Conservation (phyloP, 345 rosid genomes). For the Hibiscus mutabilis region DNA sequence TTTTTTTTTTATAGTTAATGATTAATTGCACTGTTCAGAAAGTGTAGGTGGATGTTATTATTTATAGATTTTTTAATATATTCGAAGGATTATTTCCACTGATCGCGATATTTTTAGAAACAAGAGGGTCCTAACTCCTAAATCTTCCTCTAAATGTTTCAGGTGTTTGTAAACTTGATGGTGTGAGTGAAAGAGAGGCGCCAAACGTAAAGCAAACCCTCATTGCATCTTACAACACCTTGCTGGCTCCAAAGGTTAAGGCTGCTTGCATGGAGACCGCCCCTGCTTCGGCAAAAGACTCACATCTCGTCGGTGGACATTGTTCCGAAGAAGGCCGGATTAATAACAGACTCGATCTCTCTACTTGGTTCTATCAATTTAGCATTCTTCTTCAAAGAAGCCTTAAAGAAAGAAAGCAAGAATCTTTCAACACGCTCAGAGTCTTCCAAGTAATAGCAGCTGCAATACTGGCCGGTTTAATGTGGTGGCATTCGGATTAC, state of each 20-base stretch:
- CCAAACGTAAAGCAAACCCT: conserved; percentile 47
- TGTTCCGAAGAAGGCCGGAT: conserved; percentile 16
- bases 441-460: conserved; percentile 75
- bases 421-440: conserved; percentile 61
- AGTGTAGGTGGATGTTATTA: neutral
- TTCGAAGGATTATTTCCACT: no score
- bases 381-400: conserved; percentile 71
- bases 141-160: conserved; percentile 5
- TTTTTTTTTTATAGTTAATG: no score
- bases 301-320: neutral
- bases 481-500: conserved; percentile 95
- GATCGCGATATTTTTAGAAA: no score
- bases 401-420: conserved; percentile 76
- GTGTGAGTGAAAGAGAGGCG: conserved; percentile 49
- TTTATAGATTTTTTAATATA: no score
- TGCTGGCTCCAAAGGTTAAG: conserved; percentile 59
- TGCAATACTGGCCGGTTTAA: conserved; percentile 53
- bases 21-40: neutral
- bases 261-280: conserved; percentile 34
- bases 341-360: conserved; percentile 15
- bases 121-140: no score
- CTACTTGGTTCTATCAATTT: conserved; percentile 68
- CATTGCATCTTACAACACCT: conserved; percentile 29
- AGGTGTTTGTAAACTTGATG: conserved; percentile 63
- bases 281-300: conserved; percentile 19